A percentile compares a stretch with the other conserved stretches of the same genome.
Evolutionary conservation across 306 rosid genomes (phyloP).

Genomic region (Vigna radiata): DNA sequence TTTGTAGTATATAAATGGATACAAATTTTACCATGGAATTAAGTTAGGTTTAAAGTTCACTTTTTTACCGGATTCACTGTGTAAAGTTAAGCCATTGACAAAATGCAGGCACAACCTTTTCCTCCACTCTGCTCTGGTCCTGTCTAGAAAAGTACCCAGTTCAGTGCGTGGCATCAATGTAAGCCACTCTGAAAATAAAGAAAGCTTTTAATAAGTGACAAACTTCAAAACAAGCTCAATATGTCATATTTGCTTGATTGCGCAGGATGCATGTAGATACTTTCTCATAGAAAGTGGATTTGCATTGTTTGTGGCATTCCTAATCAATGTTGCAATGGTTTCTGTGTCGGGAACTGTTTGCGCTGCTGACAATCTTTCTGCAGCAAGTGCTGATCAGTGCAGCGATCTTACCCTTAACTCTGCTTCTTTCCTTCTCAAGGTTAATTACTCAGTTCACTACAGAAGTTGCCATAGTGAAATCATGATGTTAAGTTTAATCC

Average conservation of each 20-base stretch:
- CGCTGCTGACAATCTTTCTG: constrained; percentile 50
- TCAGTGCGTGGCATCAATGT: constrained; percentile 85
- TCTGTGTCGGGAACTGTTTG: constrained; percentile 82
- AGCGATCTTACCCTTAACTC: constrained; percentile 67
- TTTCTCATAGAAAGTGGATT: constrained; percentile 81
- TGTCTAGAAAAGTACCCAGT: constrained; percentile 75
- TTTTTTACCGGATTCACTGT: no score
- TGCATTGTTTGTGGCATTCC: constrained; percentile 77
- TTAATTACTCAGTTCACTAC: constrained; percentile 31
- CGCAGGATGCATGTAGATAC: constrained; percentile 84
- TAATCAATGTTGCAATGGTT: constrained; percentile 76
- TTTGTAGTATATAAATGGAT: no score
- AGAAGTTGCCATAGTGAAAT: neutral
- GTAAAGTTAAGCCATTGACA: neutral
- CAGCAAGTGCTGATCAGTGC: constrained; percentile 43
- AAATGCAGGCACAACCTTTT: constrained; percentile 87
- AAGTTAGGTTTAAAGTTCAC: no score
- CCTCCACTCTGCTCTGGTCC: constrained; percentile 93
- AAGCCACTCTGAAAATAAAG: constrained; percentile 18
- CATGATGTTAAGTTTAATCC: neutral
- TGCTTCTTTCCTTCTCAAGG: constrained; percentile 94
- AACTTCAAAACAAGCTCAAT: neutral
- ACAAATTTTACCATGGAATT: no score
- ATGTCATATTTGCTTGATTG: constrained; percentile 16
- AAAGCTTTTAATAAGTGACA: no score